Conservation (phyloP, 2,329 filamentous ascomycete genomes). For the Didymella glomerata region DNA sequence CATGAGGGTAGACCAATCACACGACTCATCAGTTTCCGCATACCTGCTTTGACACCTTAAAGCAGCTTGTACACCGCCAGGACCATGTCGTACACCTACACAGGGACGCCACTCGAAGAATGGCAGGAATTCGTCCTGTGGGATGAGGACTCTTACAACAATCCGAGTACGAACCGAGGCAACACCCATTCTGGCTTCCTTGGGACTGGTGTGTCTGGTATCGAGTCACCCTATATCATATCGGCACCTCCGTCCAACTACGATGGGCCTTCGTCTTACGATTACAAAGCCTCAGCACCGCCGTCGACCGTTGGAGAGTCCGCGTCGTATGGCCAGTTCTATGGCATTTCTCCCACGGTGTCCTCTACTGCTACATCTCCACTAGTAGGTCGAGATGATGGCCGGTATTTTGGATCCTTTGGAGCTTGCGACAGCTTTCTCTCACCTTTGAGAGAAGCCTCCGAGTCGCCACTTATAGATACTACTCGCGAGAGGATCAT, state of each 20-base stretch:
- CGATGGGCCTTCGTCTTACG: constrained; percentile 38
- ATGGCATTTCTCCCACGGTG: constrained; percentile 39
- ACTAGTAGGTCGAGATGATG: constrained; percentile 28
- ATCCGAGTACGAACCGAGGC: constrained; percentile 2
- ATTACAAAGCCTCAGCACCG: constrained; percentile 41
- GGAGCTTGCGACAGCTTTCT: constrained; percentile 33
- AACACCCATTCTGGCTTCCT: constrained; percentile 3
- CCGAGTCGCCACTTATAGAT: constrained; percentile 36
- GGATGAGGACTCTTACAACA: constrained; percentile 43
- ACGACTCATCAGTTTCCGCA: background rate
- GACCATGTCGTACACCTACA: constrained; percentile 31
- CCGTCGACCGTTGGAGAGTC: constrained; percentile 40
- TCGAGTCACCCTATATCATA: constrained; percentile 12
- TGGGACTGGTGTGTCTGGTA: constrained; percentile 2
- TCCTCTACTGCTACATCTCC: constrained; percentile 42
- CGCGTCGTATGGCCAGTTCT: constrained; percentile 35
- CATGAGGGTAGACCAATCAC: constrained; percentile 5
- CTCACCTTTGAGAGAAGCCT: constrained; percentile 26
- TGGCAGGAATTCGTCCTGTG: constrained; percentile 45
- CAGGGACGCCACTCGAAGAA: constrained; percentile 29
- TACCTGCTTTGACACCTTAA: background rate
- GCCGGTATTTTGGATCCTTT: constrained; percentile 34
- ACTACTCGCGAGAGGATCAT: constrained; percentile 35
- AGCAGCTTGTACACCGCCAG: background rate
- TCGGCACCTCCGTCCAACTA: constrained; percentile 39